Evolutionary conservation across 768 basidiomycete species (phyloP), one percentile per base, ranked within the genome.

Genomic region (Suillus subaureus): DNA sequence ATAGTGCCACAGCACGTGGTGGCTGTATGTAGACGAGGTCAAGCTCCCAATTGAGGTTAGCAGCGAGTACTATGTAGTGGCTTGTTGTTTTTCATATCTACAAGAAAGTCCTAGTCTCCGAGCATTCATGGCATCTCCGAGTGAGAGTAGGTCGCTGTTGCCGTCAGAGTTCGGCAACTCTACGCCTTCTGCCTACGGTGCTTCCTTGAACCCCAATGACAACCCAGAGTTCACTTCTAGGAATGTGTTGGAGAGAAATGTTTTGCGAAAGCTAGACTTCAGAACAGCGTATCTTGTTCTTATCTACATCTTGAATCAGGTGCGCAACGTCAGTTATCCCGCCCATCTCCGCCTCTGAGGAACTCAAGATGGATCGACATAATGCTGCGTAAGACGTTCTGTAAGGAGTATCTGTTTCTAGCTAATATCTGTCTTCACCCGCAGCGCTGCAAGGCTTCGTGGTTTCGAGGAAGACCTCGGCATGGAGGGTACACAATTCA

Each of bases 371-470:
- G 66, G 89, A 89, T 71, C 80, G 89, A 31, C 89, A 89, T 70
- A 89, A 89, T 72, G 88, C 84, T 49, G 77, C 83, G 87, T 88
- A 73, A 67, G 80, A 70, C n/a, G 8, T 37, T 37, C n/a, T 37
- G 35, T 6, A 23, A 56, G n/a, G 6, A 8, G 23, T 56, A 4
- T 23, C 12, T 56, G 33, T 35, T 35, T 35, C 12, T 35, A 33
- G 31, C 33, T 55, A n/a, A 55, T 35, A 23, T 16, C 2, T 13
- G 6, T 52, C 31, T 13, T 33, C 28, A 6, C 7, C n/a, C 6
- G 15, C 66, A 89, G 89, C 43, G 89, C 88, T 18, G 90, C 90
- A 40, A 87, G 88, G 62, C 88, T 89, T 64, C 83, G 84, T 26
- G 88, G 88, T 6, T 79, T 89, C n/a, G 79, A 85, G 66, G 78